Percentiles rank a stretch among this genome's conserved stretches.
phyloP scores from a whole-genome alignment of 495 filamentous ascomycete genomes.

The Echria macrotheca region DNA sequence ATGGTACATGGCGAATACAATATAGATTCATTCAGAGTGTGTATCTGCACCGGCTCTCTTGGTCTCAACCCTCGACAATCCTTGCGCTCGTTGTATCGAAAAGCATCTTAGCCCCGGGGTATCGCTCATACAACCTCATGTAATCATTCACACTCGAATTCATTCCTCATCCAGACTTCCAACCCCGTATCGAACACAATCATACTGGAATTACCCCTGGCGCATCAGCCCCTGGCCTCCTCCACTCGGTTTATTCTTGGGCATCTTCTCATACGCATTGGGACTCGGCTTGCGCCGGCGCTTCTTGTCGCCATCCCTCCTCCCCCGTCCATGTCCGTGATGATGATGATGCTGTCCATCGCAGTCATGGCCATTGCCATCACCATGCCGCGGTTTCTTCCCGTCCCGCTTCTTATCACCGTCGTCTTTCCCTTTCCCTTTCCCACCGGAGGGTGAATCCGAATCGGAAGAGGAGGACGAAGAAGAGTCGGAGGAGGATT shows the following conservation, averaged over 20 bases:
- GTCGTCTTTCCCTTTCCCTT: conserved; percentile 2
- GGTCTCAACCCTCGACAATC: no score
- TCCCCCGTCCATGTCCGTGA: conserved; percentile 24
- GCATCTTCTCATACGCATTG: conserved; percentile 95
- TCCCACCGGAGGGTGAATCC: conserved; percentile 26
- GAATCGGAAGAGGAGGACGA: conserved; percentile 43
- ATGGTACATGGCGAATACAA: no score
- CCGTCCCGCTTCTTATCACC: conserved; percentile 1
- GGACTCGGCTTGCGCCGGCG: conserved; percentile 65
- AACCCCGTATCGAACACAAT: no score
- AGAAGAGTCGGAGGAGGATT: conserved; percentile 60
- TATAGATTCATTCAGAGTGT: no score
- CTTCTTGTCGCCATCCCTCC: conserved; percentile 34
- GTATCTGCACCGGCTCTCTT: no score
- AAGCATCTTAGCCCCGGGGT: no score
- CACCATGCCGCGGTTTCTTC: conserved; percentile 25
- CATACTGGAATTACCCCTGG: no score
- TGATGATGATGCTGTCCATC: conserved; percentile 27
- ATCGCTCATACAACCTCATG: no score
- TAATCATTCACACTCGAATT: no score
- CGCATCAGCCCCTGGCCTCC: no score
- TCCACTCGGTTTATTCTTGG: conserved; percentile 52
- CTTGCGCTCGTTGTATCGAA: no score
- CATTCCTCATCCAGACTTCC: no score
- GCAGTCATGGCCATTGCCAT: conserved; percentile 35